A percentile compares a stretch with the other conserved stretches of the same genome.
phyloP scores from a whole-genome alignment of 257 asterid genomes.

The Solanum chiquidenum region DNA sequence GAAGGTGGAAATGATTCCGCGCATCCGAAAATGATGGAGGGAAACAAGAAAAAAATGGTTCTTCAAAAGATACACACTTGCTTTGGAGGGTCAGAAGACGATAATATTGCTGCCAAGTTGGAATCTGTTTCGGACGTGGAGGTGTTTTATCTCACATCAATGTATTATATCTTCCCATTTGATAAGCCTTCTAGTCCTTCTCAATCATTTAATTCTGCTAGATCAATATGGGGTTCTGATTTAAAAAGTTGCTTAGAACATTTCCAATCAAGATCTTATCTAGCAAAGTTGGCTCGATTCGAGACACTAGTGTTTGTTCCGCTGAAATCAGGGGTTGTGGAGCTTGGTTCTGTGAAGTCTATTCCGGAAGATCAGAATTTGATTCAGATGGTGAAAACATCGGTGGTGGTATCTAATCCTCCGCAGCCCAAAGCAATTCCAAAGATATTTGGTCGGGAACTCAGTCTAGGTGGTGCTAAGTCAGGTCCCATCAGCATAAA shows the following conservation, averaged over 20 bases:
- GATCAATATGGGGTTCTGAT: constrained; percentile 76
- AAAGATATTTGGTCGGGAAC: constrained; percentile 68
- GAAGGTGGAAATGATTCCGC: constrained; percentile 9
- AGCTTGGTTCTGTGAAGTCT: constrained; percentile 59
- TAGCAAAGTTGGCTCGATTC: constrained; percentile 53
- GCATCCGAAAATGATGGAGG: constrained; percentile 11
- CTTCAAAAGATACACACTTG: constrained; percentile 64
- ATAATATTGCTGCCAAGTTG: constrained; percentile 53
- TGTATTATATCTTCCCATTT: constrained; percentile 81
- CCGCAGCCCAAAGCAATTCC: constrained; percentile 40
- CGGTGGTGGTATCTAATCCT: constrained; percentile 35
- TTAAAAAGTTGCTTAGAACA: constrained; percentile 39
- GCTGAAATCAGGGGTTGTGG: constrained; percentile 75
- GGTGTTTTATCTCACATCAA: constrained; percentile 78
- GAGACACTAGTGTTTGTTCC: constrained; percentile 64
- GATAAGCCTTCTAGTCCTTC: constrained; percentile 92
- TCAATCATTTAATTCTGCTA: constrained; percentile 79
- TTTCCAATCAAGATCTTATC: constrained; percentile 63
- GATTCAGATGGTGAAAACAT: constrained; percentile 46
- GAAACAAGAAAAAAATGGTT: constrained; percentile 45
- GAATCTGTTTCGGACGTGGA: constrained; percentile 60
- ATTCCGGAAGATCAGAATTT: constrained; percentile 49
- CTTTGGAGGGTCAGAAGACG: constrained; percentile 70
- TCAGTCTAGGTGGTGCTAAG: constrained; percentile 54
- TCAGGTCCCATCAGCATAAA: constrained; percentile 68